Evolutionary conservation across 177 flowering plant genomes (phyloP), one percentile per base, ranked within the genome.

Genomic region (Vitis hybrid): DNA sequence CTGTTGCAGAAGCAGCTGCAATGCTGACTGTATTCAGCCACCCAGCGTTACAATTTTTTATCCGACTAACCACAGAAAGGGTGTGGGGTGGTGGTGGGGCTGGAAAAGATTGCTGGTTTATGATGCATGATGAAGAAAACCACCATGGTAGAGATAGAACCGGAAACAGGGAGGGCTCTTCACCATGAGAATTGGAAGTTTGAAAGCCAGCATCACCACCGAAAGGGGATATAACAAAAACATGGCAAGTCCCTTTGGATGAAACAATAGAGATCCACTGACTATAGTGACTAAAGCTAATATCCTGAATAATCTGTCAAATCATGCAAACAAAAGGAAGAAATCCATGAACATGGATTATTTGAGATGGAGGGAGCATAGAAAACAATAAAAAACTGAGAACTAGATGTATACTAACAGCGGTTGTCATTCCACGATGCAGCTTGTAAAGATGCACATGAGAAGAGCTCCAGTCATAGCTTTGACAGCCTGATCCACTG

Each of bases 371-470:
- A 51, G 26, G 45, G 64, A 51, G 61, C 81, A 69, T 77, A 13
- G 18, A 26, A 10, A 16, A 60, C 39, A 55, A 48, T 10, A 61
- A 4, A 60, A 18, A 14, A n/a, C 10, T 22, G 68, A 55, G 12
- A 18, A 53, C 18, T 12, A 60, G 33, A 69, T 13, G 53, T 65
- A 57, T 69, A 79, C 85, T 77, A 14, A 95, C 98, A 69, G 99
- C 97, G 56, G 91, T 73, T 59, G 96, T 93, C 59, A 95, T 81
- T 39, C 99, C 99, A 52, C 99, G 96, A 75, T 93, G 88, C 19
- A 95, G 88, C 81, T 84, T 89, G 87, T 91, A 95, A 60, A 95
- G 90, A 79, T 95, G 99, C 74, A 87, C 97, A 82, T 91, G 91
- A 60, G 98, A 84, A 68, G 88, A 72, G 66, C 78, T 87, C 93